A percentile compares a stretch with the other conserved stretches of the same genome.
phyloP scores from a whole-genome alignment of 495 filamentous ascomycete genomes.

The Cairneyella variabilis region DNA sequence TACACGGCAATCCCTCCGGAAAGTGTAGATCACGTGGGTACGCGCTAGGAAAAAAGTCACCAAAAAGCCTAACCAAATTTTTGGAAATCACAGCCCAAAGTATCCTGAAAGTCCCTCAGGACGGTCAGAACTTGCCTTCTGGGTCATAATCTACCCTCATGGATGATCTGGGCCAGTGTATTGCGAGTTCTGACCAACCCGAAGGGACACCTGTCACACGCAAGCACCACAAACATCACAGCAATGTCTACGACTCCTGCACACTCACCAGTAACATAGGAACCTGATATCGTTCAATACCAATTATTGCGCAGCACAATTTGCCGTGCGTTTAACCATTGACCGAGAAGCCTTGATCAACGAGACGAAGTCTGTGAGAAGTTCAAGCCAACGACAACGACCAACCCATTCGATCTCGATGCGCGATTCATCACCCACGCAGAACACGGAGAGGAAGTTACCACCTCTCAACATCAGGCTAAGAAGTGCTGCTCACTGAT shows the following conservation, averaged over 20 bases:
- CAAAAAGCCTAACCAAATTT: neutral
- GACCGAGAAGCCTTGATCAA: neutral
- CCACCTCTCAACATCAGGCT: too few species aligned
- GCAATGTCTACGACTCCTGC: neutral
- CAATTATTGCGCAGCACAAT: neutral
- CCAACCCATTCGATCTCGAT: neutral
- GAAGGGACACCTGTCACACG: neutral
- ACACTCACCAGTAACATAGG: neutral
- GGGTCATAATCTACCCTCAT: neutral
- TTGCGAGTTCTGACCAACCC: conserved; percentile 1
- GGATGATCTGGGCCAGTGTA: neutral
- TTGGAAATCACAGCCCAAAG: neutral
- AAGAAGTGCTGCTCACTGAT: too few species aligned
- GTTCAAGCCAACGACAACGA: neutral
- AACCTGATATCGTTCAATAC: neutral
- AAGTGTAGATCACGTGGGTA: too few species aligned
- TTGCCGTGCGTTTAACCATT: neutral
- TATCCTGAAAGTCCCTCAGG: neutral
- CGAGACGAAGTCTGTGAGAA: neutral
- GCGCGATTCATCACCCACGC: neutral
- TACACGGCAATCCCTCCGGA: too few species aligned
- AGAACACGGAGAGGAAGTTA: too few species aligned
- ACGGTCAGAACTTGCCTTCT: neutral
- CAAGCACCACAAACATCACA: neutral
- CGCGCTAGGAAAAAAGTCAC: neutral